These are phyloP conservation scores for Tetrapyrgos nigripes DNA, from an alignment of 1,284 basidiomycete genomes.

Conservation along the genomic window DNA sequence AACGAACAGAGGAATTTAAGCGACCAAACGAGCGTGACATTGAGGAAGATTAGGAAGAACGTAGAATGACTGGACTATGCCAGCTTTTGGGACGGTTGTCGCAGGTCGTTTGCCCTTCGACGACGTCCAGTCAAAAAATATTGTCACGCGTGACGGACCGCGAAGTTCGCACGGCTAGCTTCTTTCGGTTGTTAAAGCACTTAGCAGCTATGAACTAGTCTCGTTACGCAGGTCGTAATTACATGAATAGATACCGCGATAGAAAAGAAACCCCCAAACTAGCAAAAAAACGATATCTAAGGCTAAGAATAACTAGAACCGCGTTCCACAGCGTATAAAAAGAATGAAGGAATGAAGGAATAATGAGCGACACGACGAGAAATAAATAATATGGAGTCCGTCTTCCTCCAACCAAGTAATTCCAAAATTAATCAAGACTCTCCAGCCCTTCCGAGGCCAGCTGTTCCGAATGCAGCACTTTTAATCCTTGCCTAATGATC, in stretches of 20 bases:
- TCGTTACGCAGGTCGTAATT: neutral
- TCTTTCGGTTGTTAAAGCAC: no score
- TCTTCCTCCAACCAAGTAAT: neutral
- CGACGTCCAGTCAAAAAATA: neutral
- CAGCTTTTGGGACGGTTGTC: neutral
- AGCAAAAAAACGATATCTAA: no score
- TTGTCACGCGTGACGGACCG: neutral
- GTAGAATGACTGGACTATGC: neutral
- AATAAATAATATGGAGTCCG: neutral
- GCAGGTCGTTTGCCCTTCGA: neutral
- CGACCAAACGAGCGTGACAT: conserved; percentile 11
- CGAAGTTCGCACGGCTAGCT: no score
- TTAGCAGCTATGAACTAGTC: no score
- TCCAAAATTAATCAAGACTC: neutral
- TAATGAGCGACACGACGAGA: neutral
- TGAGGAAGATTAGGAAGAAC: neutral
- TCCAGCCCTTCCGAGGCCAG: no score
- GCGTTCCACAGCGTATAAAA: no score
- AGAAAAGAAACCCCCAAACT: no score
- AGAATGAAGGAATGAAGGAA: neutral
- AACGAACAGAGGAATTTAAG: conserved; percentile 8
- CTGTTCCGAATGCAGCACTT: neutral
- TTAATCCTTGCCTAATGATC: conserved; percentile 42
- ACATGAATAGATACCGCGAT: no score
- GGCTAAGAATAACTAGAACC: neutral